Evolutionary conservation across 176 grass and related monocot genomes (phyloP), one percentile per base, ranked within the genome.

Genomic region (Aegilops umbellulata): DNA sequence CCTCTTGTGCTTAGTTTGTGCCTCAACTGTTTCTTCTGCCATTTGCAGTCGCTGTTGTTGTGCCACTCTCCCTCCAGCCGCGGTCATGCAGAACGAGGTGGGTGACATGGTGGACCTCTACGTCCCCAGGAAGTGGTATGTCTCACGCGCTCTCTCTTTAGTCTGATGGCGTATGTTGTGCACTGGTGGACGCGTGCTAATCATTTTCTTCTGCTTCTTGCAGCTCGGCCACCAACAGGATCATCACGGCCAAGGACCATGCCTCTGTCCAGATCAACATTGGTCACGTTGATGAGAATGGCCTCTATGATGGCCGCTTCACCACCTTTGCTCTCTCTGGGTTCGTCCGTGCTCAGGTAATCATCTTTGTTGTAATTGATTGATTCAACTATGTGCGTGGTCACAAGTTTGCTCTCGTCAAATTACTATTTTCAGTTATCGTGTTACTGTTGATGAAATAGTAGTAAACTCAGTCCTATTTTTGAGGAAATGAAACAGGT

Each of bases 181-280:
- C 13, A 10, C 61, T 27, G 60, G 7, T 51, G 23, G n/a, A 60
- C 32, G 10, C 27, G 1, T 36, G 14, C 35, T 58, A 55, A 83
- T 36, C 6, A 7, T 31, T 12, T 42, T 1, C 6, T 81, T 2
- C 62, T 60, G 17, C 7, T 76, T 79, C 60, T 41, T 93, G 82
- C 83, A 95, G 94, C 77, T 95, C 91, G 53, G 94, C 88, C 27
- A 95, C 94, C 5, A 95, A 95, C 81, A 95, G 89, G 89, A 91
- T 91, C 69, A 91, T 91, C 84, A 91, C 76, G 8, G 81, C 89
- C 80, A 91, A 91, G 86, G 94, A 95, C 49, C 94, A 95, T 16
- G 94, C 94, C 19, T 95, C 94, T 46, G 94, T 95, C 62, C 94
- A 95, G 84, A 87, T 95, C 84, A 95, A 93, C 78, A 79, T 95